Conservation (phyloP, 164 flowering plant species). For the Vitis amurensis region DNA sequence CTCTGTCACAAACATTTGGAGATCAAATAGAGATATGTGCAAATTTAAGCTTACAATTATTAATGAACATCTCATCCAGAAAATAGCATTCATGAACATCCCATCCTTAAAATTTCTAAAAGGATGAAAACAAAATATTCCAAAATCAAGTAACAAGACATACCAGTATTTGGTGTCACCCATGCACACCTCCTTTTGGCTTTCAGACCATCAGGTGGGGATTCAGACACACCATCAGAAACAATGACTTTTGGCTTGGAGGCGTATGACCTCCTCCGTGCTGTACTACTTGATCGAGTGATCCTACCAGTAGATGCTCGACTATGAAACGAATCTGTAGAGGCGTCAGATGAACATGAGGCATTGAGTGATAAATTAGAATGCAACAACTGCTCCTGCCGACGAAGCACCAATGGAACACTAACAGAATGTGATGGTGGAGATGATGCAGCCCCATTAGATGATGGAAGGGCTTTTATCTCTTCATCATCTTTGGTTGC, state of each 20-base stretch:
- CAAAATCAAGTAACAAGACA: conserved; percentile 13
- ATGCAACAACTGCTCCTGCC: conserved; percentile 48
- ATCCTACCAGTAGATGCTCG: conserved; percentile 59
- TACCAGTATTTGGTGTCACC: conserved; percentile 57
- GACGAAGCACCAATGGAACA: conserved; percentile 36
- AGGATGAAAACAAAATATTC: not conserved
- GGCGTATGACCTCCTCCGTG: conserved; percentile 35
- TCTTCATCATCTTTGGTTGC: conserved; percentile 28
- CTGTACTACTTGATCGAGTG: conserved; percentile 33
- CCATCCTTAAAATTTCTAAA: not conserved
- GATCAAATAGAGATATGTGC: no score
- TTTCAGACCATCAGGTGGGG: conserved; percentile 27
- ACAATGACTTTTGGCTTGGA: conserved; percentile 39
- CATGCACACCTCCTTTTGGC: conserved; percentile 49
- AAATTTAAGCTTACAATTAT: not conserved
- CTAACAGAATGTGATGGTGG: conserved; percentile 26
- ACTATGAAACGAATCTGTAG: conserved; percentile 55
- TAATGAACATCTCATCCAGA: not conserved
- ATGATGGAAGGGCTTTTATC: conserved; percentile 23
- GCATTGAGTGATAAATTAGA: conserved; percentile 50
- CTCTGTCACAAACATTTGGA: no score
- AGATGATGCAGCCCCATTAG: conserved; percentile 26
- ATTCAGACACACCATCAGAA: conserved; percentile 33
- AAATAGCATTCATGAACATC: not conserved
- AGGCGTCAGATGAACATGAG: conserved; percentile 63